Evolutionary conservation across 495 filamentous ascomycete genomes (phyloP).

Genomic region (Bathelium albidoporum): DNA sequence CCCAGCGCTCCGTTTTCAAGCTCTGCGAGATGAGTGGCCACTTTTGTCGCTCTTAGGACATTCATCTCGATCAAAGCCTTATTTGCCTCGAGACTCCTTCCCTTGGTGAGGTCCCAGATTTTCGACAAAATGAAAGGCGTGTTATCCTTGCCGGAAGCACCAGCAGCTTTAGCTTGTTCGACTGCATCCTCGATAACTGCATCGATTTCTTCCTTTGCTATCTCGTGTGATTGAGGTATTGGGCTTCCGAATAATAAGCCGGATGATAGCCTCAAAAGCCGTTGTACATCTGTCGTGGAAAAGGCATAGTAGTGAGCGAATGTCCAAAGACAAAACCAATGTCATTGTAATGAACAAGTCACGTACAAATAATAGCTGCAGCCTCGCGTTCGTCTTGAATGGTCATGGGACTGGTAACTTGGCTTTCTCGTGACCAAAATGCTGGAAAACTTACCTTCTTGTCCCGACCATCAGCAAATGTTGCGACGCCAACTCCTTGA

Average conservation of each 20-base stretch:
- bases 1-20: too few species aligned
- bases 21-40: constrained; percentile 65
- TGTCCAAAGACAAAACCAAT: too few species aligned
- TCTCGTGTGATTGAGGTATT: constrained; percentile 58
- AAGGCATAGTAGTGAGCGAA: neutral
- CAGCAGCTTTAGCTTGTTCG: constrained; percentile 55
- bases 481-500: constrained; percentile 75
- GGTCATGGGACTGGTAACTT: constrained; percentile 62
- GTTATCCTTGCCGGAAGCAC: constrained; percentile 63
- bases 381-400: constrained; percentile 69
- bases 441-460: constrained; percentile 67
- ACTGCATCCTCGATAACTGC: constrained; percentile 62
- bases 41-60: constrained; percentile 64
- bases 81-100: constrained; percentile 64
- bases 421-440: constrained; percentile 83
- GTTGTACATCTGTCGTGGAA: constrained; percentile 45
- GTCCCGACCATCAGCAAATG: constrained; percentile 72
- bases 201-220: constrained; percentile 66
- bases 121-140: constrained; percentile 79
- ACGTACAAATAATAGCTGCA: constrained; percentile 70
- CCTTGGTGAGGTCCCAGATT: constrained; percentile 70
- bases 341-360: neutral
- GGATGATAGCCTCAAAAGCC: constrained; percentile 52
- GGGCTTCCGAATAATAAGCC: constrained; percentile 86
- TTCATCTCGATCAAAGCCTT: constrained; percentile 68